These are phyloP conservation scores for Ceratobasidium sp. DNA, from an alignment of 1,284 basidiomycete species.

Conservation along the genomic window DNA sequence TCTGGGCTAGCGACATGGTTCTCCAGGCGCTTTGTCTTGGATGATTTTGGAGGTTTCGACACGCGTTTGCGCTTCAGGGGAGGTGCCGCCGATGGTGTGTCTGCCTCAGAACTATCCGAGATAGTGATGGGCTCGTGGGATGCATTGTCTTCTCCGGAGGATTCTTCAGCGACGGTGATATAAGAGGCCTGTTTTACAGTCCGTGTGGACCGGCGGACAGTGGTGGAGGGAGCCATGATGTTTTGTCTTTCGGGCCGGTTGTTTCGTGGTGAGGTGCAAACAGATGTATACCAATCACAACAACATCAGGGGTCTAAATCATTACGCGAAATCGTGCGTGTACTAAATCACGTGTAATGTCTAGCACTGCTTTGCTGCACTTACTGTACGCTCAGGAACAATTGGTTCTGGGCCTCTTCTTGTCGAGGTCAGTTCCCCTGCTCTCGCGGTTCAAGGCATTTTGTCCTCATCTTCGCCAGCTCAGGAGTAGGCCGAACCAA, in stretches of 20 bases:
- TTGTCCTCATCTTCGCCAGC: too few species aligned
- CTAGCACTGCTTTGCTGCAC: too few species aligned
- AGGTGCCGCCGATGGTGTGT: slow-evolving; percentile 1
- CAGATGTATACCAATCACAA: background rate
- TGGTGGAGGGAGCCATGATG: slow-evolving; percentile 14
- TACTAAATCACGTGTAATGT: too few species aligned
- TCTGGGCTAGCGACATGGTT: background rate
- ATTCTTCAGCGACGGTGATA: slow-evolving; percentile 6
- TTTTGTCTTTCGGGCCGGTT: background rate
- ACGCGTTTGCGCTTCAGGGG: slow-evolving; percentile 22
- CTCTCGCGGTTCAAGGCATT: too few species aligned
- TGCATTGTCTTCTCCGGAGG: slow-evolving; percentile 1
- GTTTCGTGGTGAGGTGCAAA: background rate
- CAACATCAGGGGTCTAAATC: too few species aligned
- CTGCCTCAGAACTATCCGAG: slow-evolving; percentile 19
- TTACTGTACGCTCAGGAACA: too few species aligned
- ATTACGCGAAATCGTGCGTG: too few species aligned
- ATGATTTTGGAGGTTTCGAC: slow-evolving; percentile 10
- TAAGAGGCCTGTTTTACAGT: slow-evolving; percentile 27
- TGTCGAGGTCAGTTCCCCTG: too few species aligned
- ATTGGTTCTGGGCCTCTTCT: too few species aligned
- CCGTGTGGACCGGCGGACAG: slow-evolving; percentile 26
- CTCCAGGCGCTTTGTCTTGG: background rate
- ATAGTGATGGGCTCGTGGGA: slow-evolving; percentile 25
- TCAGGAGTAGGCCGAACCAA: too few species aligned